Conservation (phyloP, 2,329 filamentous ascomycete genomes). For the Hypoxylon sp. region DNA sequence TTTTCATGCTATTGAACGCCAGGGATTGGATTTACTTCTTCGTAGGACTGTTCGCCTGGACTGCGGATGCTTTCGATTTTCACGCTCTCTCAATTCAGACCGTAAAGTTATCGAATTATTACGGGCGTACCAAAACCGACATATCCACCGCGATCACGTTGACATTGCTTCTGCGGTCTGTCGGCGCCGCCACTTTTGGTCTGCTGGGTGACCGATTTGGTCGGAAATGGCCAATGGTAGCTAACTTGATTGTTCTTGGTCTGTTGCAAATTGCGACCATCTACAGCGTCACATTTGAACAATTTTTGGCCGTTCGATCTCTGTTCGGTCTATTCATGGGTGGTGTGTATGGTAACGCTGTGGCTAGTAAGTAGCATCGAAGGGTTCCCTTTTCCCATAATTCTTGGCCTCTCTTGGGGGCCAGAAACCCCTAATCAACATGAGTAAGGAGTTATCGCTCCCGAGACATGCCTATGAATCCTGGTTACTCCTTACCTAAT, state of each 20-base stretch:
- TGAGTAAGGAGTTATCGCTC: too few species aligned
- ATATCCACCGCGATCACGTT: conserved; percentile 83
- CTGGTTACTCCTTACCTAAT: too few species aligned
- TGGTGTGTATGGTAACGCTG: conserved; percentile 83
- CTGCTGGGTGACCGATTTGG: conserved; percentile 84
- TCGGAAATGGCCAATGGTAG: conserved; percentile 86
- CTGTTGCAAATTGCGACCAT: conserved; percentile 81
- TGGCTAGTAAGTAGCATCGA: conserved; percentile 64
- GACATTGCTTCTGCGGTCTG: conserved; percentile 79
- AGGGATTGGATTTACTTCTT: conserved; percentile 83
- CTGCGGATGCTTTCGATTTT: conserved; percentile 87
- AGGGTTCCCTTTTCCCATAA: too few species aligned
- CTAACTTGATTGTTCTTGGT: conserved; percentile 81
- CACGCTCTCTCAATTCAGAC: conserved; percentile 86
- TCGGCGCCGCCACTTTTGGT: conserved; percentile 83
- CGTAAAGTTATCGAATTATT: conserved; percentile 75
- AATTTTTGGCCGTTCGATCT: conserved; percentile 81
- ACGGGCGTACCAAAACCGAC: conserved; percentile 69
- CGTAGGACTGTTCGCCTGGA: conserved; percentile 82
- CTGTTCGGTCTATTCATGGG: conserved; percentile 86
- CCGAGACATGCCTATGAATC: too few species aligned
- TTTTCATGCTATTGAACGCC: conserved; percentile 74
- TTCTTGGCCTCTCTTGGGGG: too few species aligned
- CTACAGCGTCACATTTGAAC: conserved; percentile 78
- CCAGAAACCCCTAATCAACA: too few species aligned